Base-by-base conservation (phyloP, 306 rosid species). In the Castanea sativa region DNA sequence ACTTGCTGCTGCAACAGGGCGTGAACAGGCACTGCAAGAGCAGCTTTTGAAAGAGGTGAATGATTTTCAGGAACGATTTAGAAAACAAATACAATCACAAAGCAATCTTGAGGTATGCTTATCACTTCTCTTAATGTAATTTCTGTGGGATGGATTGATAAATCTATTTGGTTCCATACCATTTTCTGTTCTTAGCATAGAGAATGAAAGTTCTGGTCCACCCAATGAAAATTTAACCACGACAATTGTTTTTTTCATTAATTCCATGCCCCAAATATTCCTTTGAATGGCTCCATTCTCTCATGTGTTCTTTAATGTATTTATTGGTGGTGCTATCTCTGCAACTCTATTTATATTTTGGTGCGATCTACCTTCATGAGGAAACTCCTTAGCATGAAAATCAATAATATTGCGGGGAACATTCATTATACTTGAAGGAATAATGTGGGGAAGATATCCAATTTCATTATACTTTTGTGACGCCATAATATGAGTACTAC, bases 1-100 rank as follows among this genome's bases (percentile, higher is more conserved):
- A 85, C 97, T 95, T 29, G 92, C 96, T 21, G 99, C 99, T 77
- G 88, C 97, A 35, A 91, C 86, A 86, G 94, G 90, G 58, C 97
- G 97, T 1, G 93, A 95, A 75, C 84, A 89, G 73, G 88, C 87
- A 51, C 87, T 95, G 73, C 97, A 95, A 72, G 89, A 88, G 35
- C 96, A 91, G 77, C 93, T 92, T 76, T 64, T 89, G 85, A 95
- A 90, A 73, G 97, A 90, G 83, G 81, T 91, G 60, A 81, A 82
- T 3, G 85, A 88, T 74, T 93, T 88, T 68, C 92, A 92, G 85
- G 94, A 90, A 69, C 85, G 87, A 74, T 82, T 90, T 55, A 90
- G 83, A 68, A 90, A 87, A 71, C 94, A 92, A 79, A 77, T 91
- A 60, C 88, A 84, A 72, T 70, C 88, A 19, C 82, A 79, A 83